Evolutionary conservation across 2,329 filamentous ascomycete genomes (phyloP).

Genomic region (Pyrenophora teres): DNA sequence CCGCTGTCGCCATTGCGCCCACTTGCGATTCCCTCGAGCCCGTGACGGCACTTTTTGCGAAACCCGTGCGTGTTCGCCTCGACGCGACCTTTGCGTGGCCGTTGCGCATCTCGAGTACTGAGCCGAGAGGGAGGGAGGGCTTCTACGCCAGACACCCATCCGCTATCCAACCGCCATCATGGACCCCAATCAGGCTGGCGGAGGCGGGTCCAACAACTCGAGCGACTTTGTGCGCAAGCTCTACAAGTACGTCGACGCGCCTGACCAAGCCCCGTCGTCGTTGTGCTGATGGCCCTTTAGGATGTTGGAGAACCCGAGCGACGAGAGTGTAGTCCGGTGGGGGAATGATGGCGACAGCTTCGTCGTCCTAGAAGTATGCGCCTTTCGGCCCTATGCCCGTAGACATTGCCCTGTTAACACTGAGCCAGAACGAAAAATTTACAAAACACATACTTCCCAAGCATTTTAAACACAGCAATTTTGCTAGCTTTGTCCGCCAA

Average conservation of each 20-base stretch:
- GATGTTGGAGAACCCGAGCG: slow-evolving; percentile 95
- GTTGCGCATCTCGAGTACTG: slow-evolving; percentile 12
- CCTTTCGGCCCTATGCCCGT: slow-evolving; percentile 4
- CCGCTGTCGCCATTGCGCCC: slow-evolving; percentile 3
- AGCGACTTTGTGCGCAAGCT: slow-evolving; percentile 98
- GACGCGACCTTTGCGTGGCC: neutral
- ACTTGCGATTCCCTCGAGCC: slow-evolving; percentile 2
- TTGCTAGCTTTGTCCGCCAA: slow-evolving; percentile 94
- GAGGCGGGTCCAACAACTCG: slow-evolving; percentile 72
- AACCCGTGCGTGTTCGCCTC: neutral
- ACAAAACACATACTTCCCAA: slow-evolving; percentile 96
- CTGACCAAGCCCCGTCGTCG: neutral
- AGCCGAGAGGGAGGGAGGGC: slow-evolving; percentile 2
- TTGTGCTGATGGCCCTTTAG: slow-evolving; percentile 55
- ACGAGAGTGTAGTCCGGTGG: slow-evolving; percentile 93
- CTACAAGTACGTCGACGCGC: slow-evolving; percentile 75
- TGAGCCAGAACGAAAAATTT: slow-evolving; percentile 87
- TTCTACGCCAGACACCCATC: neutral
- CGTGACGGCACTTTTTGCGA: neutral
- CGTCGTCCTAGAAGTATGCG: slow-evolving; percentile 86
- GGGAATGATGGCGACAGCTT: slow-evolving; percentile 94
- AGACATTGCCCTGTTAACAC: slow-evolving; percentile 18
- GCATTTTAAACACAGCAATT: slow-evolving; percentile 99
- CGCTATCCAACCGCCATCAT: slow-evolving; percentile 25
- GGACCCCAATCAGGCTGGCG: slow-evolving; percentile 40